Evolutionary conservation across 768 basidiomycete genomes (phyloP), one percentile per base, ranked within the genome.

Genomic region (Tricholoma hemisulphureum): DNA sequence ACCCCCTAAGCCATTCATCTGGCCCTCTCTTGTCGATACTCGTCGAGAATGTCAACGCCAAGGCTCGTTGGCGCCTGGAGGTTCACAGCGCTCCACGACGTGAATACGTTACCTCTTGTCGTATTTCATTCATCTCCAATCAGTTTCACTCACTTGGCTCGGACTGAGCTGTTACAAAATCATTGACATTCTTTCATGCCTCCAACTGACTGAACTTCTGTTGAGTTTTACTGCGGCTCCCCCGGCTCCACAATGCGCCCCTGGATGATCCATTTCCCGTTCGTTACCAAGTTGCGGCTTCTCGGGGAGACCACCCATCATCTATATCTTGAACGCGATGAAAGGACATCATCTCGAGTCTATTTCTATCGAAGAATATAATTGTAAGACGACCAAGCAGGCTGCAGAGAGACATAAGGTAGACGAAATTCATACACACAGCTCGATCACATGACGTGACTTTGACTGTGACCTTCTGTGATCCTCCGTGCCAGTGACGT

Each of bases 1-100:
- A n/a, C n/a, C n/a, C n/a, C n/a, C n/a, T n/a, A n/a, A 48, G 10
- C 55, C 35, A 14, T 37, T 56, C 13, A 51, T 48, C 24, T 11
- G 21, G 32, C 14, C 37, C 7, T 21, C 46, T 29, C 48, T 50
- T 56, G 28, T 56, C 59, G 8, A 45, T 32, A 11, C 34, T 60
- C 20, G 41, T 31, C 23, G 50, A 46, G 2, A 6, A 14, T 9
- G 43, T 45, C 13, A 24, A 45, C 11, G 9, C 8, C 18, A 3
- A 14, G 10, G 43, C 43, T 24, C 9, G 11, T 9, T n/a, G 23
- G 9, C 11, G 18, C 18, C 16, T 45, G 3, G 9, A 45, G 18
- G 2, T 45, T 2, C 23, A 10, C 18, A n/a, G 43, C 18, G 18
- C 20, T 2, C 23, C 18, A 8, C 18, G 13, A 9, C 43, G 4